Percentiles rank a stretch among this genome's conserved stretches.
phyloP scores from a whole-genome alignment of 176 grass and related monocot species.

The Carex cristatella region DNA sequence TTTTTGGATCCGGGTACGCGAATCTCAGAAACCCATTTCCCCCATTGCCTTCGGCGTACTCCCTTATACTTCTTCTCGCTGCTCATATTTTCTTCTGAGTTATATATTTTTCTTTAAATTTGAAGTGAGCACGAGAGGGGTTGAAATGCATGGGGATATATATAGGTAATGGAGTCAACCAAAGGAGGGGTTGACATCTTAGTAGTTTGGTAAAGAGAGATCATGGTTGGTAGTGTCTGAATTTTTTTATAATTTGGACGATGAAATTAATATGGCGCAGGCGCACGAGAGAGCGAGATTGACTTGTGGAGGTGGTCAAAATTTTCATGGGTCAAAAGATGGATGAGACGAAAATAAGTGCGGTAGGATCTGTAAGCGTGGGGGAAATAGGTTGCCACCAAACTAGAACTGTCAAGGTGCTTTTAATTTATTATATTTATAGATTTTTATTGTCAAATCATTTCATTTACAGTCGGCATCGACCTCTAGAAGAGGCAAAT shows the following conservation, averaged over 20 bases:
- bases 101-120: neutral
- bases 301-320: constrained; percentile 23
- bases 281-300: neutral
- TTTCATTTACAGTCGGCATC: no score
- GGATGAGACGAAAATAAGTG: neutral
- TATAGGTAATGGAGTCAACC: constrained; percentile 40
- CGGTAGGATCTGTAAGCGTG: neutral
- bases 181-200: constrained; percentile 21
- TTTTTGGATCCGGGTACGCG: constrained; percentile 70
- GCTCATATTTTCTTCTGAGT: neutral
- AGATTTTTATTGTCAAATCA: no score
- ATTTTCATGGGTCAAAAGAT: constrained; percentile 36
- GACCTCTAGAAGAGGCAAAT: no score
- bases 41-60: constrained; percentile 70
- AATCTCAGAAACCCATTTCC: constrained; percentile 98
- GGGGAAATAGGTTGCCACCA: neutral
- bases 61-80: constrained; percentile 43
- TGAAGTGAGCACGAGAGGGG: neutral
- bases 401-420: no score
- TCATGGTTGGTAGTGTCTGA: neutral
- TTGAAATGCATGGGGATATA: constrained; percentile 16
- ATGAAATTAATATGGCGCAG: neutral
- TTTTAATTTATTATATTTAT: no score
- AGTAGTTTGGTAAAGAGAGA: neutral
- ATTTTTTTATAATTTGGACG: neutral